Evolutionary conservation across 192 early-diverging fungal species (phyloP), one percentile per base, ranked within the genome.

Genomic region (Irineochytrium annulatum): DNA sequence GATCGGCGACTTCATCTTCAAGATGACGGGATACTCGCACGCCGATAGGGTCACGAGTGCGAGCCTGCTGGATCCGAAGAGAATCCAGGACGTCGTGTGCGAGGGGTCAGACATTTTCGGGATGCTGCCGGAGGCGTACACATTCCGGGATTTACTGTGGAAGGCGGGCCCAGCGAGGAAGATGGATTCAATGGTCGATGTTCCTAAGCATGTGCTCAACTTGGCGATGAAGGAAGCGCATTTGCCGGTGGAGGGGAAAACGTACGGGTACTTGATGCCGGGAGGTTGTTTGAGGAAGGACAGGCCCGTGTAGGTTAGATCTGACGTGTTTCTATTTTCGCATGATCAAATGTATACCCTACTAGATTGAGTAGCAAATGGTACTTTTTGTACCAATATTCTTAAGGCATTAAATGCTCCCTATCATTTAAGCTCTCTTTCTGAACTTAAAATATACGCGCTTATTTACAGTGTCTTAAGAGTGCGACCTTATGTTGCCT

Each of bases 91-190:
- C 16, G 60, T 69, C 0, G 77, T 87, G 26, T 85, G 86, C 45
- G 69, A 76, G 5, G 86, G 86, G 26, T 31, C 51, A n/a, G 86
- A 87, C 56, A 76, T 85, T n/a, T 87, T 79, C 74, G 80, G 72
- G 16, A 81, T 85, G 81, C 63, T 77, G 34, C 86, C 86, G 6
- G 83, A 85, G 60, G 77, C 76, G 0, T 81, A 79, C 44, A 68
- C 67, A 6, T 87, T 70, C 60, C 59, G 67, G 35, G 82, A 87
- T 0, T 48, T 87, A 53, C 55, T 79, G 17, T 63, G 31, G 0
- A 80, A 78, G 34, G 58, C 69, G 59, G 77, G 79, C 0, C 29
- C 61, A 24, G 55, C 77, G 39, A 64, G 62, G 31, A 73, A 73
- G 51, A 46, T 64, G 3, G 63, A 34, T 3, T 67, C 70, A 17